Evolutionary conservation across 1,284 basidiomycete species (phyloP), one percentile per base, ranked within the genome.

Genomic region (Pholiota adiposa): DNA sequence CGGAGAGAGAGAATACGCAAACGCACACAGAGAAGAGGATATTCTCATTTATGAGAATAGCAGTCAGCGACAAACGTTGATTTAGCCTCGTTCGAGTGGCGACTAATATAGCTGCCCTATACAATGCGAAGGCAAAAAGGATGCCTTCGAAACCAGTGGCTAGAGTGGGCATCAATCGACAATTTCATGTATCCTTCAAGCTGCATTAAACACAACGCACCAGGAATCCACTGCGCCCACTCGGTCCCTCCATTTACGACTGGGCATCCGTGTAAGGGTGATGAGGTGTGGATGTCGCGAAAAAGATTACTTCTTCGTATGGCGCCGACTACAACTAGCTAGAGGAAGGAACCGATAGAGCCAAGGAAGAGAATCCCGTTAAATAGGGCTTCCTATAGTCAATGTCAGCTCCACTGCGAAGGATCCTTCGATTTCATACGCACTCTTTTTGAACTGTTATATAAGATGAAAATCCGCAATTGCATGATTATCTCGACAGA

Each of bases 161-260:
- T 38, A 33, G n/a, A n/a, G n/a, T n/a, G n/a, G n/a, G n/a, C n/a
- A n/a, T n/a, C n/a, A n/a, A n/a, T n/a, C n/a, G n/a, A n/a, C n/a
- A n/a, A n/a, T n/a, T n/a, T n/a, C n/a, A n/a, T n/a, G n/a, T n/a
- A n/a, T n/a, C n/a, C n/a, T n/a, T n/a, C n/a, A n/a, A n/a, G n/a
- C n/a, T n/a, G n/a, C n/a, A n/a, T n/a, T n/a, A 21, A 19, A 34
- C 16, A 38, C 11, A 43, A 51, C 58, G 34, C 58, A 72, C 70
- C 73, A 19, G 75, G 73, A 12, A 77, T 69, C 79, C 79, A 81
- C 56, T 77, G 75, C 21, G 73, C 70, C 78, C 78, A 80, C 63
- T 78, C 75, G 3, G 77, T 76, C 0, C 76, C 77, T 16, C 74
- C 69, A 64, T 80, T 77, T 9, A 80, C 71, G 0, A 70, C 62